Evolutionary conservation across 225 moss, liverwort and hornwort genomes (phyloP).

Genomic region (Asterella californica): DNA sequence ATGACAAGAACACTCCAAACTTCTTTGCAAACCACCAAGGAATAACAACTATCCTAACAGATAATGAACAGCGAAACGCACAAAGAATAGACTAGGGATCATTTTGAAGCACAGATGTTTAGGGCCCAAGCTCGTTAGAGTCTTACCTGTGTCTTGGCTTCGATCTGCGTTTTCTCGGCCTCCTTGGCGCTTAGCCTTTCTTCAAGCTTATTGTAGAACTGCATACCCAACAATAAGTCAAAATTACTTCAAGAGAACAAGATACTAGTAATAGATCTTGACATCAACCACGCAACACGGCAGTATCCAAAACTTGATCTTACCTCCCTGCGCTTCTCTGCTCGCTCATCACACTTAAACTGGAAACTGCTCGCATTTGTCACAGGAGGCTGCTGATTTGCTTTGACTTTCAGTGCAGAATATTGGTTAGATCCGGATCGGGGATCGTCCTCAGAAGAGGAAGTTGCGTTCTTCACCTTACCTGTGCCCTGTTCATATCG

Average conservation of each 20-base stretch:
- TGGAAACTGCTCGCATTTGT: constrained; percentile 73
- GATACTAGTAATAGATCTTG: not conserved
- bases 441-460: constrained; percentile 33
- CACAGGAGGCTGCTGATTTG: constrained; percentile 58
- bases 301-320: not conserved
- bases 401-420: constrained; percentile 62
- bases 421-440: constrained; percentile 27
- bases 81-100: not conserved
- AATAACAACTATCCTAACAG: not conserved
- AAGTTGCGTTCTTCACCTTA: constrained; percentile 49
- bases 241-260: not conserved
- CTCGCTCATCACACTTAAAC: constrained; percentile 83
- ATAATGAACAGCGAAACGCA: not conserved
- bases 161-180: constrained; percentile 80
- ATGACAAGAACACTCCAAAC: not conserved
- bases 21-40: not conserved
- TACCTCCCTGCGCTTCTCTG: constrained; percentile 79
- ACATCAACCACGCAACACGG: not conserved
- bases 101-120: not conserved
- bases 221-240: not conserved
- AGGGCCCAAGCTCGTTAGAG: not conserved
- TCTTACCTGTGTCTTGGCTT: constrained; percentile 65
- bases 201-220: constrained; percentile 80
- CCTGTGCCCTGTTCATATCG: constrained; percentile 50
- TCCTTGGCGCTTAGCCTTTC: constrained; percentile 82